These are phyloP conservation scores for Ascochyta koolunga DNA, from an alignment of 2,329 filamentous ascomycete species.

Conservation along the genomic window DNA sequence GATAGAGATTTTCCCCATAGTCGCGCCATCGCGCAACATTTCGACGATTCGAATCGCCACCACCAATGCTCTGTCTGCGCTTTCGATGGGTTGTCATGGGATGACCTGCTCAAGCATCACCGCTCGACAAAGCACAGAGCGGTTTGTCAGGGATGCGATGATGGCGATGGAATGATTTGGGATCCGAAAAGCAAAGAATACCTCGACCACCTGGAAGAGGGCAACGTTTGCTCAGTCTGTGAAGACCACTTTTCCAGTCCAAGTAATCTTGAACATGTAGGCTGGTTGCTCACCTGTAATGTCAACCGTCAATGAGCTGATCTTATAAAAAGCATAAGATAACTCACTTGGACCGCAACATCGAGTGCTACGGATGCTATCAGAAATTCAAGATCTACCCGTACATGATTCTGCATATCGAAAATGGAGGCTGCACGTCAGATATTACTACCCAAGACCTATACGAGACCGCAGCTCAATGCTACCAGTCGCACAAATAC, in stretches of 20 bases:
- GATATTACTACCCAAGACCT: constrained; percentile 19
- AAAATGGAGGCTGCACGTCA: constrained; percentile 23
- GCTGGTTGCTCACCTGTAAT: too few relatives aligned
- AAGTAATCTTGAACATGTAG: constrained; percentile 18
- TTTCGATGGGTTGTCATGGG: constrained; percentile 16
- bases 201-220: constrained; percentile 15
- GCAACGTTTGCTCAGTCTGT: constrained; percentile 20
- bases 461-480: constrained; percentile 24
- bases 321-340: constrained; percentile 17
- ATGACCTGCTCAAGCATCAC: constrained; percentile 16
- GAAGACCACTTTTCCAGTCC: constrained; percentile 17
- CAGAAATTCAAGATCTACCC: constrained; percentile 17
- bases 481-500: constrained; percentile 24
- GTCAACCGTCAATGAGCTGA: too few relatives aligned
- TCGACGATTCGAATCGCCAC: constrained; percentile 14
- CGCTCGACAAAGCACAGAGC: constrained; percentile 10
- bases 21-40: constrained; percentile 6
- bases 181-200: constrained; percentile 8
- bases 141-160: neutral
- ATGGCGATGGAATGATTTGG: constrained; percentile 19
- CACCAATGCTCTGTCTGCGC: constrained; percentile 15
- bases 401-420: constrained; percentile 24
- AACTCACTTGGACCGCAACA: constrained; percentile 11
- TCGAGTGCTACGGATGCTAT: constrained; percentile 21
- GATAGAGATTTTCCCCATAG: neutral